These are phyloP conservation scores for Pichia exigua DNA, from an alignment of 805 yeast species.

Conservation along the genomic window DNA sequence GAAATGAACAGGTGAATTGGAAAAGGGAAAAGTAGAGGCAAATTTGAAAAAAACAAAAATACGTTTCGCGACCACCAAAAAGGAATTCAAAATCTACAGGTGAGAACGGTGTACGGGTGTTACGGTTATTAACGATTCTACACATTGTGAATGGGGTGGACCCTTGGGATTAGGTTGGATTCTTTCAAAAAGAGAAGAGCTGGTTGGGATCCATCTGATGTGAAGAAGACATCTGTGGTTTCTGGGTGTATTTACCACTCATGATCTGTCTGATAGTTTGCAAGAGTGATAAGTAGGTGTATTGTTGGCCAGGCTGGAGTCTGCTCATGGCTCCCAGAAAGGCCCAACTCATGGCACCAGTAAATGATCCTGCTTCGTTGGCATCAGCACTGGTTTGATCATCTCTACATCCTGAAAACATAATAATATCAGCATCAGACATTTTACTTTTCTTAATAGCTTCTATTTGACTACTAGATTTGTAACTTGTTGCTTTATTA, in stretches of 20 bases:
- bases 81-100: too few species aligned
- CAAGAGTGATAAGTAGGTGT: slow-evolving; percentile 54
- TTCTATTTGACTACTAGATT: slow-evolving; percentile 27
- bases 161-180: not conserved
- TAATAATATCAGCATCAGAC: slow-evolving; percentile 70
- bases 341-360: slow-evolving; percentile 85
- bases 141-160: not conserved
- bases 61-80: not conserved
- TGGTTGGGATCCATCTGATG: slow-evolving; percentile 66
- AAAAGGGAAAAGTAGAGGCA: not conserved
- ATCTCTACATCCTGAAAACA: slow-evolving; percentile 78
- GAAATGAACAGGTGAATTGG: not conserved
- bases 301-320: slow-evolving; percentile 50
- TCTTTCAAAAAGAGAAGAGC: slow-evolving; percentile 28
- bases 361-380: slow-evolving; percentile 55
- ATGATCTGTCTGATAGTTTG: slow-evolving; percentile 63
- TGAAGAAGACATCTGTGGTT: slow-evolving; percentile 73
- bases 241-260: slow-evolving; percentile 61
- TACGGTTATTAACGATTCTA: not conserved
- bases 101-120: not conserved
- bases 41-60: not conserved
- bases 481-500: slow-evolving; percentile 26
- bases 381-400: slow-evolving; percentile 82
- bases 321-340: slow-evolving; percentile 52
- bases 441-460: slow-evolving; percentile 47